Percentiles rank a stretch among this genome's conserved stretches.
phyloP scores from a whole-genome alignment of 2,329 filamentous ascomycete species.

The Monosporascus sp. region DNA sequence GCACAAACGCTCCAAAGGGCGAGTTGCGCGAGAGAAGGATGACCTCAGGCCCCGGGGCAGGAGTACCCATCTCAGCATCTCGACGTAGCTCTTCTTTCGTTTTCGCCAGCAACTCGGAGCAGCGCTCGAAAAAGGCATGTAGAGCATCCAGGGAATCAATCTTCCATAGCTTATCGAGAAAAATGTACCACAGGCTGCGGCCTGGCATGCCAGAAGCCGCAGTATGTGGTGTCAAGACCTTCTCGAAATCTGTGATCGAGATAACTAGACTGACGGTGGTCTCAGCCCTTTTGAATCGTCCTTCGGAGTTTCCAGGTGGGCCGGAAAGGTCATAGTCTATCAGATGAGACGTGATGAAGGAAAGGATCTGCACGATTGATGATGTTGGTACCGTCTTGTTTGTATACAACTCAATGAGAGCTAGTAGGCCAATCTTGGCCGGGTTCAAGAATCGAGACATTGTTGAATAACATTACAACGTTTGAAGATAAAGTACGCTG shows the following conservation, averaged over 20 bases:
- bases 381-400: constrained; percentile 62
- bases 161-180: constrained; percentile 76
- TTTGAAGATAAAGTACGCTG: neutral
- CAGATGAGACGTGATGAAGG: constrained; percentile 70
- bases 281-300: constrained; percentile 44
- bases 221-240: constrained; percentile 46
- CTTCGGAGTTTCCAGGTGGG: constrained; percentile 20
- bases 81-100: constrained; percentile 55
- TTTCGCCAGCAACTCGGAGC: constrained; percentile 54
- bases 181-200: constrained; percentile 79
- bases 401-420: constrained; percentile 75
- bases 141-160: constrained; percentile 77
- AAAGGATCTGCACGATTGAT: constrained; percentile 69
- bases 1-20: constrained; percentile 75
- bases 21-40: constrained; percentile 67
- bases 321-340: constrained; percentile 42
- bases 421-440: constrained; percentile 76
- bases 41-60: constrained; percentile 39
- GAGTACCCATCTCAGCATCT: constrained; percentile 47
- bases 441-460: constrained; percentile 88
- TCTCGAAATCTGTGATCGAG: constrained; percentile 54
- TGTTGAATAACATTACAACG: neutral
- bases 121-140: constrained; percentile 65
- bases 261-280: constrained; percentile 46
- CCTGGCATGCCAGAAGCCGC: constrained; percentile 60